Evolutionary conservation across 2,329 filamentous ascomycete species (phyloP), one percentile per base, ranked within the genome.

Genomic region (Xylariomycetidae sp.): DNA sequence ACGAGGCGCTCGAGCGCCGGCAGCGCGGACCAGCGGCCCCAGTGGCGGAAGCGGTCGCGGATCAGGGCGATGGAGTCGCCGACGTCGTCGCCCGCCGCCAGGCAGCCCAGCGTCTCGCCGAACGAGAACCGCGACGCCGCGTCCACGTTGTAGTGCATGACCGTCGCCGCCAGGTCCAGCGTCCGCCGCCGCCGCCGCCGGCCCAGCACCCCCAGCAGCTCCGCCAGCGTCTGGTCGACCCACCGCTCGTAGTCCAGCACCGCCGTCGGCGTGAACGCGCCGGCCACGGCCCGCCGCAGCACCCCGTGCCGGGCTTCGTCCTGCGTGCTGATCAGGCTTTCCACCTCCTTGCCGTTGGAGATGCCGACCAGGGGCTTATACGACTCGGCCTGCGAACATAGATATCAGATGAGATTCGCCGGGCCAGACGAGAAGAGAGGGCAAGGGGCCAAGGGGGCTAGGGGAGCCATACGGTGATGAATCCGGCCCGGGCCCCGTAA

Each of bases 261-360:
- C 8, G 47, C 46, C 2, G 38, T 44, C 8, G 47, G 37, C 3
- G 49, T 50, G 30, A 52, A 52, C 10, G 45, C 46, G n/a, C 44
- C 44, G 8, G 44, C 47, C 7, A 52, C 45, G 5, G 49, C 46
- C 13, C 48, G 44, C 4, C 48, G 46, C 18, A 53, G 29, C 2
- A 40, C 44, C 2, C 38, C 46, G 14, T 53, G 49, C 4, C 39
- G 44, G 10, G 37, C 32, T 24, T 53, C 49, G 24, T 50, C 40
- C 2, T 25, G 32, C 4, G 43, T 50, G 35, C 49, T 49, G 9
- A 50, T 34, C 4, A 53, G 36, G 34, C 46, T 49, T 3, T 41
- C 28, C n/a, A 52, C 39, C 29, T 52, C 48, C 24, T 50, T 49
- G 10, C 48, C 48, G 20, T 50, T 46, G 17, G 42, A 39, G 19